Base-by-base conservation (phyloP, 1,284 basidiomycete genomes). In the Ustilago curta region DNA sequence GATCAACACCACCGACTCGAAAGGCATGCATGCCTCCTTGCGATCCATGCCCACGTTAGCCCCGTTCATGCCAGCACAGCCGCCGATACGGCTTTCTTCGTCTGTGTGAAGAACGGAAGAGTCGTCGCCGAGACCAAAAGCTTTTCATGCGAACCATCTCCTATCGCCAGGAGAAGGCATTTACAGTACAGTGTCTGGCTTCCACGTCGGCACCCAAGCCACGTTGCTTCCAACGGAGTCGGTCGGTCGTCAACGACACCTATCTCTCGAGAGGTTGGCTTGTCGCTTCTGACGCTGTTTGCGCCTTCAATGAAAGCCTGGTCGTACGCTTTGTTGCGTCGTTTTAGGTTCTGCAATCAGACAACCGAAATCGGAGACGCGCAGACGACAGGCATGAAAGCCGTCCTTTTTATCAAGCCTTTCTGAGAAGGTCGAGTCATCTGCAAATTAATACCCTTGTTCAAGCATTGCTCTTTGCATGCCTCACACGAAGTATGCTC, bases 401-500 rank as follows among this genome's bases (percentile, higher is more conserved):
- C 1, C 11, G 11, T n/a, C 14, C 16, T 32, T 19, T 45, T 45
- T 45, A 45, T 32, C 42, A 19, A 44, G 42, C 42, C 42, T 31
- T 55, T 58, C 56, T 50, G 47, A 48, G 59, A 54, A 54, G 32
- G 59, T 60, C 59, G 59, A 60, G 59, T 60, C 59, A 60, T 54
- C 40, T 21, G 47, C 47, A 48, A 14, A 4, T 9, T n/a, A n/a
- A n/a, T n/a, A n/a, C n/a, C 47, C 16, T 18, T 8, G 3, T 27
- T 27, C 3, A 8, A 45, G 43, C 43, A 27, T 27, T 25, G n/a
- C 25, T 47, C 45, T 29, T 29, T 47, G 45, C 45, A 19, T 48
- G 25, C 47, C 27, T 37, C 27, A 48, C 47, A 31, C n/a, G 8
- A 29, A n/a, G n/a, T n/a, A n/a, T n/a, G n/a, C n/a, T n/a, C n/a